Conservation (phyloP, 2,329 filamentous ascomycete species). For the Nemania serpens region DNA sequence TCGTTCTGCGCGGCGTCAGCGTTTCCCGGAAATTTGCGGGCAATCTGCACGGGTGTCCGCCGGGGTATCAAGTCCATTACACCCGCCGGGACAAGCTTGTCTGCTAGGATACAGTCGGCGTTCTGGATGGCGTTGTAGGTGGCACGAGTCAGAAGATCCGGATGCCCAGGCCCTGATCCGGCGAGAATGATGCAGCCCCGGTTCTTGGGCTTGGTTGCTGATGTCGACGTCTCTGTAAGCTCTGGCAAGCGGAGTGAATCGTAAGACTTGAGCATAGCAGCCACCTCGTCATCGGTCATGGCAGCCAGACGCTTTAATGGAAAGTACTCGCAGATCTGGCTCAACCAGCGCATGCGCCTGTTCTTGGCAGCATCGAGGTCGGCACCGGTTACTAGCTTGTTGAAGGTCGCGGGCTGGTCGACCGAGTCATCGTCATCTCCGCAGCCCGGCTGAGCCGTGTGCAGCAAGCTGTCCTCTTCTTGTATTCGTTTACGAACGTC, state of each 20-base stretch:
- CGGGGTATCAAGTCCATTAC: constrained; percentile 90
- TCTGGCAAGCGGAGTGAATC: constrained; percentile 38
- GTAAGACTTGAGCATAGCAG: constrained; percentile 76
- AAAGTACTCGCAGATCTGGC: constrained; percentile 99
- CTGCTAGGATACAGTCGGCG: constrained; percentile 80
- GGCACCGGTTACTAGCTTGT: constrained; percentile 75
- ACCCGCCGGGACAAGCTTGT: constrained; percentile 82
- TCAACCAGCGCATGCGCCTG: constrained; percentile 87
- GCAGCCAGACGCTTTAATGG: constrained; percentile 79
- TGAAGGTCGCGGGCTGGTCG: constrained; percentile 82
- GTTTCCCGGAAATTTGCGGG: constrained; percentile 96
- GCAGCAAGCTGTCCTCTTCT: constrained; percentile 67
- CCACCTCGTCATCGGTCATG: constrained; percentile 80
- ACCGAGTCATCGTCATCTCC: constrained; percentile 61
- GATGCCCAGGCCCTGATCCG: constrained; percentile 90
- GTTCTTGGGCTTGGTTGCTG: not conserved
- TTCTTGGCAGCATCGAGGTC: constrained; percentile 76
- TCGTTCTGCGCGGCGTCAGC: constrained; percentile 93
- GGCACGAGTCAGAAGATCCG: constrained; percentile 84
- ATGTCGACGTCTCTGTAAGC: constrained; percentile 27
- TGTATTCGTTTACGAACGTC: constrained; percentile 72
- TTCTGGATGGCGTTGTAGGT: constrained; percentile 75
- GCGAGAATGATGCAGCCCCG: constrained; percentile 81
- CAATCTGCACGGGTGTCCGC: constrained; percentile 86
- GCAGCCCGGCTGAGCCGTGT: constrained; percentile 42